Conservation (phyloP, 2,329 filamentous ascomycete species). For the Remersonia thermophila region DNA sequence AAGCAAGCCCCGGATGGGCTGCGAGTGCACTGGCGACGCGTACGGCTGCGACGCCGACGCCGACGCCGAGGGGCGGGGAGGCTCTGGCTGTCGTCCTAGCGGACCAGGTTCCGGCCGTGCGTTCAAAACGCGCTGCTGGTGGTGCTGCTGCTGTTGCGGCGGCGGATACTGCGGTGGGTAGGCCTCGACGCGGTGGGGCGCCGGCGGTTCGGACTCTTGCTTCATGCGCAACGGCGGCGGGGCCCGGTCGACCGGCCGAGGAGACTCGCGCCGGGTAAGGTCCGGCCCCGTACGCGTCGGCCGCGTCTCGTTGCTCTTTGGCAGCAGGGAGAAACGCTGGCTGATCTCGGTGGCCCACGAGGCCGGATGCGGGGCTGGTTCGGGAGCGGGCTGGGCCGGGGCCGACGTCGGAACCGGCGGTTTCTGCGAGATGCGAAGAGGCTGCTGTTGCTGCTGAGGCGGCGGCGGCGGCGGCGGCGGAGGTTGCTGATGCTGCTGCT, state of each 20-base stretch:
- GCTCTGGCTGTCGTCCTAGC: conserved; percentile 30
- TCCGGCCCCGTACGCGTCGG: conserved; percentile 6
- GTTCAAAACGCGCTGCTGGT: conserved; percentile 26
- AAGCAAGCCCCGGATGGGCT: conserved; percentile 21
- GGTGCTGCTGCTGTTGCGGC: conserved; percentile 10
- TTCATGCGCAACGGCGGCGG: conserved; percentile 29
- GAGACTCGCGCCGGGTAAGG: conserved; percentile 19
- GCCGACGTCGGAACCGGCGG: conserved; percentile 17
- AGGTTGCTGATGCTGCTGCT: conserved; percentile 18
- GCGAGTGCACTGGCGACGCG: conserved; percentile 23
- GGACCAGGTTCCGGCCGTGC: conserved; percentile 30
- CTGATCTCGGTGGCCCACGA: conserved; percentile 12
- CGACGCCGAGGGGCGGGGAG: conserved; percentile 24
- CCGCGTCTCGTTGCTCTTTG: conserved; percentile 10
- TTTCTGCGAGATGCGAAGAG: conserved; percentile 31
- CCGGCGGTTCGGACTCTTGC: conserved; percentile 34
- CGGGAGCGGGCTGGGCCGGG: conserved; percentile 20
- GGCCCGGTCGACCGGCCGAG: conserved; percentile 16
- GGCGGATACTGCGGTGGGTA: conserved; percentile 27
- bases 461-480: too few species aligned
- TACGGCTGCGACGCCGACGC: conserved; percentile 24
- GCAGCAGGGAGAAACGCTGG: conserved; percentile 9
- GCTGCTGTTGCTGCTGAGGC: conserved; percentile 16
- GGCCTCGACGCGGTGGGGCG: conserved; percentile 32
- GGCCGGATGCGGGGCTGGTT: conserved; percentile 15